A percentile compares a stretch with the other conserved stretches of the same genome.
phyloP scores from a whole-genome alignment of 164 flowering plant genomes.

The Annona cherimola region DNA sequence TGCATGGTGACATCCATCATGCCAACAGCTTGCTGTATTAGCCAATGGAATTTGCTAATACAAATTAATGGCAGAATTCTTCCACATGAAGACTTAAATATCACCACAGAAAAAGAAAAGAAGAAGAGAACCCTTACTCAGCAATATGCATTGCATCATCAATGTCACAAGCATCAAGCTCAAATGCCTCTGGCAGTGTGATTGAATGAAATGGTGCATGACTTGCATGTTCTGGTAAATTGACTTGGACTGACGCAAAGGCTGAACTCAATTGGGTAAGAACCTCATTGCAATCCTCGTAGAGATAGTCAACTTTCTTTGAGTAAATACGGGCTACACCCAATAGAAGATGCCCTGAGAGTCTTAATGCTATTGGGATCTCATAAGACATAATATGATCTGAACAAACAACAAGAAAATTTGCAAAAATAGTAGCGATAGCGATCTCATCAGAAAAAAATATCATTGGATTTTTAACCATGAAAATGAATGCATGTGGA shows the following conservation, averaged over 20 bases:
- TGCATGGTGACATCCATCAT: neutral
- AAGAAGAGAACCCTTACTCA: conserved; percentile 24
- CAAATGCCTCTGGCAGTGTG: conserved; percentile 66
- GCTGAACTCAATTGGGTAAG: conserved; percentile 36
- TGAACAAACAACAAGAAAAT: neutral
- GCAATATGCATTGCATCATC: conserved; percentile 23
- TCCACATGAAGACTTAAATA: neutral
- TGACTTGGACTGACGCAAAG: conserved; percentile 30
- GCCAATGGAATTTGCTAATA: neutral
- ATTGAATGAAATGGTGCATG: conserved; percentile 64
- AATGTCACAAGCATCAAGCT: conserved; percentile 62
- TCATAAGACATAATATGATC: conserved; percentile 80
- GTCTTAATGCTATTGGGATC: conserved; percentile 81
- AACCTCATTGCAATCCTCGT: conserved; percentile 51
- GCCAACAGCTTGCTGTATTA: neutral
- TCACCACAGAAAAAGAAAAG: neutral
- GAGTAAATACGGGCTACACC: conserved; percentile 93
- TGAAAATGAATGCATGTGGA: neutral
- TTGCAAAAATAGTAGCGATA: neutral
- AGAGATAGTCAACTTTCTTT: conserved; percentile 75
- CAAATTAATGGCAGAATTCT: neutral
- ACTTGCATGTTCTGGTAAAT: conserved; percentile 58
- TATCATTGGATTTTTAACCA: neutral
- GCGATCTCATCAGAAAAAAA: neutral
- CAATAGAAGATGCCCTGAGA: conserved; percentile 77